These are phyloP conservation scores for Picea mariana DNA, from an alignment of 83 land plant species.

Conservation along the genomic window DNA sequence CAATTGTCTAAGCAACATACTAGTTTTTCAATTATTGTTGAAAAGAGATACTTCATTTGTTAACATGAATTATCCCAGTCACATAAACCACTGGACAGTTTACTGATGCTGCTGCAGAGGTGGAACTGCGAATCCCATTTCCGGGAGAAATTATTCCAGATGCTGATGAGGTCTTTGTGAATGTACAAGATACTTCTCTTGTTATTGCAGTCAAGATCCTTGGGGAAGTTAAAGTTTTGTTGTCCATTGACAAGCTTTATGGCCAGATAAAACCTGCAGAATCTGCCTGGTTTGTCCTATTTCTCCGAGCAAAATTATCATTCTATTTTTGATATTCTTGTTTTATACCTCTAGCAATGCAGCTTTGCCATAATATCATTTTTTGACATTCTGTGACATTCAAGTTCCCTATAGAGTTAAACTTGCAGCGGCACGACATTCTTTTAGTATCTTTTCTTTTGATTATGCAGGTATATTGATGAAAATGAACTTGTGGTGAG, in stretches of 20 bases:
- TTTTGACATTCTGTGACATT: neutral
- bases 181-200: conserved; percentile 54
- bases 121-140: conserved; percentile 57
- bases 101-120: conserved; percentile 56
- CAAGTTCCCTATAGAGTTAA: conserved; percentile 2
- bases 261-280: conserved; percentile 67
- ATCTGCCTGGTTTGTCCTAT: conserved; percentile 64
- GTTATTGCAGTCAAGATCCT: conserved; percentile 24
- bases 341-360: neutral
- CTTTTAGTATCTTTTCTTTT: neutral
- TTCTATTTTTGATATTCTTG: neutral
- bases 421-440: neutral
- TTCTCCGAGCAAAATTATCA: neutral
- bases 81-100: conserved; percentile 44
- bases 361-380: conserved; percentile 10
- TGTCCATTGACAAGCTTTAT: conserved; percentile 49
- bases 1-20: too few species aligned
- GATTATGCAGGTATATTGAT: conserved; percentile 64
- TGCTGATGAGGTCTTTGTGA: conserved; percentile 50
- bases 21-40: too few species aligned
- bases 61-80: too few species aligned
- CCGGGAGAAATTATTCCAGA: conserved; percentile 17
- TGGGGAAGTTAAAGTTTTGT: conserved; percentile 35
- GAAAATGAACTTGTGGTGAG: conserved; percentile 70
- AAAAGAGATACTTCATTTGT: too few species aligned